Percentiles rank a stretch among this genome's conserved stretches.
These are phyloP conservation scores for Fusarium sp. DNA, from an alignment of 2,329 filamentous ascomycete genomes.

Conservation along the genomic window DNA sequence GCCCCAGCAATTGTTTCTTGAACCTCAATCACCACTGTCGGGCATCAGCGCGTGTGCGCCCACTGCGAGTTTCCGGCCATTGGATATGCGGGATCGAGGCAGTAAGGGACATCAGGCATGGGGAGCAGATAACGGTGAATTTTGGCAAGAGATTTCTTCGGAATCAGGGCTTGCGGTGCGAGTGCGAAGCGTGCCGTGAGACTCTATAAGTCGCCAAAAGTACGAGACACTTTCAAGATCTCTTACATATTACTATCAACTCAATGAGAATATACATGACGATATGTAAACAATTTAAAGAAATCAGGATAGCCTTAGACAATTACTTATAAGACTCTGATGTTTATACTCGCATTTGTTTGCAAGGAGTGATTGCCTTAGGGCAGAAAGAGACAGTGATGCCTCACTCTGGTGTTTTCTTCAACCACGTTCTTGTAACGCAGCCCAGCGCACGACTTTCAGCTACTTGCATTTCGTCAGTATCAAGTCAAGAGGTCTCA, in stretches of 20 bases:
- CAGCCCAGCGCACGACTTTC: neutral
- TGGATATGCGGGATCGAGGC: conserved; percentile 1
- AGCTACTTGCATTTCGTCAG: neutral
- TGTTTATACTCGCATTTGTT: neutral
- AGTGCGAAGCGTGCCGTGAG: neutral
- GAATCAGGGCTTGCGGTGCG: conserved; percentile 2
- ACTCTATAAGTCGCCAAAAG: neutral
- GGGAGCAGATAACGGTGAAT: neutral
- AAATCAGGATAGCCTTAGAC: neutral
- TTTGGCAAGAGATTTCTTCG: conserved; percentile 6
- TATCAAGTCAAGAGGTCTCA: neutral
- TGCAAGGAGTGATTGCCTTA: neutral
- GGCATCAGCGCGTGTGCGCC: neutral
- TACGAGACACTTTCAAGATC: neutral
- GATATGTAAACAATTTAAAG: neutral
- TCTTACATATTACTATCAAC: neutral
- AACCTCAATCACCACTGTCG: neutral
- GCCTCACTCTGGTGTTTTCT: neutral
- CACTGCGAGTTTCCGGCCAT: neutral
- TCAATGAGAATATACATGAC: neutral
- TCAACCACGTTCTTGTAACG: no score
- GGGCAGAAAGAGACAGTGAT: neutral
- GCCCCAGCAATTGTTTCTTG: neutral
- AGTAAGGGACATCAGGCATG: neutral
- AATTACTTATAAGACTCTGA: neutral